phyloP scores from a whole-genome alignment of 1,284 basidiomycete species.

The Rhodotorula sp. region DNA sequence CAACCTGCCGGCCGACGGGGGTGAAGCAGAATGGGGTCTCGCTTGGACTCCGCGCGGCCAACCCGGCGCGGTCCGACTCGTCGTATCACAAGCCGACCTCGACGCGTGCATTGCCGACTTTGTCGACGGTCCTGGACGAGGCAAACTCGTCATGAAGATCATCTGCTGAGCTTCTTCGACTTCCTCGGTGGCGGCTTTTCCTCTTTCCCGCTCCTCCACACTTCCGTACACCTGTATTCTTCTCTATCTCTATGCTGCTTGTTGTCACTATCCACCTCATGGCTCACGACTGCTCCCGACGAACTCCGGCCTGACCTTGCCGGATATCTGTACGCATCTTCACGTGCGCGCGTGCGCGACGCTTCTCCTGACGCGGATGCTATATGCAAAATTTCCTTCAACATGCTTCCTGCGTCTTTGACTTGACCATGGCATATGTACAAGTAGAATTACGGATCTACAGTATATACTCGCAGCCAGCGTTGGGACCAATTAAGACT shows the following conservation, averaged over 20 bases:
- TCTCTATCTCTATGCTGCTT: neutral
- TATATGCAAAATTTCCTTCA: too few relatives aligned
- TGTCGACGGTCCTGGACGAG: neutral
- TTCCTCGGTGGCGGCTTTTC: neutral
- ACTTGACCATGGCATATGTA: too few relatives aligned
- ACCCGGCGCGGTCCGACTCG: slow-evolving; percentile 1
- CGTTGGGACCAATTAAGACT: too few relatives aligned
- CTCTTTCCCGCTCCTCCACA: neutral
- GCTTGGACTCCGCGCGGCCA: neutral
- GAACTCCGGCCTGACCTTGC: too few relatives aligned
- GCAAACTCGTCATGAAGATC: slow-evolving; percentile 31
- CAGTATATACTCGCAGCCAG: too few relatives aligned
- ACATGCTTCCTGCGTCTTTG: too few relatives aligned
- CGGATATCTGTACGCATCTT: too few relatives aligned
- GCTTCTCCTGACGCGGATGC: too few relatives aligned
- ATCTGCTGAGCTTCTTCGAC: slow-evolving; percentile 7
- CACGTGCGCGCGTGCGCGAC: too few relatives aligned
- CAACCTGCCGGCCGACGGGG: slow-evolving; percentile 5
- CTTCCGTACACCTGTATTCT: neutral
- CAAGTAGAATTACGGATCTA: too few relatives aligned
- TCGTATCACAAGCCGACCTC: slow-evolving; percentile 23
- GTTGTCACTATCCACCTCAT: neutral
- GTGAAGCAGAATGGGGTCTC: slow-evolving; percentile 19
- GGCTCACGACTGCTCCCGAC: too few relatives aligned
- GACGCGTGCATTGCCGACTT: slow-evolving; percentile 5